Evolutionary conservation across 306 rosid genomes (phyloP), one percentile per base, ranked within the genome.

Genomic region (Glycine soja): DNA sequence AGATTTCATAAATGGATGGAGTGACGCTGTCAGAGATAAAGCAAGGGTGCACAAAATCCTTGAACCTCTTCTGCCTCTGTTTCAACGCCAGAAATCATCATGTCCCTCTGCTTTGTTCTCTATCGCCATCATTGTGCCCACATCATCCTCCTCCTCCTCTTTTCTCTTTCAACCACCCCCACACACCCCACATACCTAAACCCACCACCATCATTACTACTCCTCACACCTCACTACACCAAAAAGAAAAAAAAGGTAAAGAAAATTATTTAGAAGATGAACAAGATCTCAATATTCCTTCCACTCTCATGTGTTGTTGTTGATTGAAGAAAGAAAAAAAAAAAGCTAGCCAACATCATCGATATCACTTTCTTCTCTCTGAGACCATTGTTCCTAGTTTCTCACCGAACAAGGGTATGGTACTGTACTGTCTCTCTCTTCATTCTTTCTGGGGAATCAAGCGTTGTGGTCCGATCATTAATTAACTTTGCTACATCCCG

Each of bases 401-500:
- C 70, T 76, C 58, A 73, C 46, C 83, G 76, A 69, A 77, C 68
- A 74, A 66, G 54, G 50, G 15, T 73, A 4, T 36, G 40, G 40
- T 36, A 18, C 14, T 7, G 8, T 7, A 13, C 0, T 6, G 4
- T 53, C 46, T 68, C 74, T 68, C 73, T 53, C 57, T 57, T 51
- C 38, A 36, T 38, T 38, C 70, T 77, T 66, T 56, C 54, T 42
- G 93, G 98, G 98, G 98, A 93, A 93, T 93, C 95, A 93, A 93
- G 98, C 98, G 50, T 84, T 89, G 3, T 80, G 98, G 98, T 93
- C 98, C 97, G 94, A 91, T 86, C 72, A 75, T 38, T 13, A 42
- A 77, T 66, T 80, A 75, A 66, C 87, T 89, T 38, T 89, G 89
- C 91, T 77, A 64, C 61, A 18, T 75, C 73, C 40, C 78, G 88